Percentiles rank a stretch among this genome's conserved stretches.
phyloP scores from a whole-genome alignment of 495 filamentous ascomycete species.

The Penicillium malachiteum region DNA sequence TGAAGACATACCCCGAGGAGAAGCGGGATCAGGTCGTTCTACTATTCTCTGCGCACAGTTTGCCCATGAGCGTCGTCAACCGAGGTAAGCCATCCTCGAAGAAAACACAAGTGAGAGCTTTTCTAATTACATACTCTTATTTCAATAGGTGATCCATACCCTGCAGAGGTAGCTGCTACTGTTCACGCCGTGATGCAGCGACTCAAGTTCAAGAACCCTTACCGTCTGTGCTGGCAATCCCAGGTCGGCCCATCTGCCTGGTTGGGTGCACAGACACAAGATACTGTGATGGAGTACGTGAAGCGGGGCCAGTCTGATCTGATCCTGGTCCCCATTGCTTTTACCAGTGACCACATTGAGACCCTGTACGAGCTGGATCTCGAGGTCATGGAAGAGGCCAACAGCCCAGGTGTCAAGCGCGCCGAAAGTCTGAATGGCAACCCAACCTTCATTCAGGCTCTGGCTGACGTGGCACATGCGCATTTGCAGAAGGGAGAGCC shows the following conservation, averaged over 20 bases:
- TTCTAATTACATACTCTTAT: conserved; percentile 15
- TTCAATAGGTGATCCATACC: conserved; percentile 81
- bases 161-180: conserved; percentile 95
- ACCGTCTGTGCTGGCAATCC: conserved; percentile 95
- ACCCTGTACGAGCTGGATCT: conserved; percentile 94
- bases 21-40: conserved; percentile 75
- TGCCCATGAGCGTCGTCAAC: conserved; percentile 97
- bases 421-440: conserved; percentile 92
- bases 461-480: conserved; percentile 79
- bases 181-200: conserved; percentile 94
- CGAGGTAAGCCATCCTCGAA: conserved; percentile 54
- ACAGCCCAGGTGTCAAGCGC: conserved; percentile 75
- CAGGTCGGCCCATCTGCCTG: conserved; percentile 95
- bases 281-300: conserved; percentile 84
- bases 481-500: conserved; percentile 71
- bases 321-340: conserved; percentile 91
- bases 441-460: conserved; percentile 84
- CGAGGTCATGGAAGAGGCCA: conserved; percentile 90
- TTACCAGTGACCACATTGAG: conserved; percentile 98
- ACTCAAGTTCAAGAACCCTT: conserved; percentile 81
- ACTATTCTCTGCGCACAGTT: conserved; percentile 90
- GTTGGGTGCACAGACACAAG: conserved; percentile 90
- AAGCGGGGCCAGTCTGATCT: conserved; percentile 89
- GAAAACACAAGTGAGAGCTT: not conserved
- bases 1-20: conserved; percentile 80